These are phyloP conservation scores for Pascua guehoae DNA, from an alignment of 1,284 basidiomycete species.

Conservation along the genomic window DNA sequence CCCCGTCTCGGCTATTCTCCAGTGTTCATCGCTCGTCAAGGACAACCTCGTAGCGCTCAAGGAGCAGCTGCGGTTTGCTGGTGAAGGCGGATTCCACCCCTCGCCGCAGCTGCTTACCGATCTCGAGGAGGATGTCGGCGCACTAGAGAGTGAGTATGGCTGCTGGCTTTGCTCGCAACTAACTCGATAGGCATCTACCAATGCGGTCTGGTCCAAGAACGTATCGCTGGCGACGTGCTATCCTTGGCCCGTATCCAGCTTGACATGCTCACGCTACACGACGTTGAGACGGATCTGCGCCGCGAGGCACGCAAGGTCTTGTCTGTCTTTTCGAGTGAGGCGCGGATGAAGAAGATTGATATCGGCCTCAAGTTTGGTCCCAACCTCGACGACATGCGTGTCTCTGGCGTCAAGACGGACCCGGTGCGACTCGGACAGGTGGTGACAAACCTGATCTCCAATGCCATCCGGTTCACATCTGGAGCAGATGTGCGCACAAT, in stretches of 20 bases:
- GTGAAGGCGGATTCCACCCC: slow-evolving; percentile 7
- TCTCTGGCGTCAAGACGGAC: slow-evolving; percentile 26
- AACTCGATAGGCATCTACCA: slow-evolving; percentile 27
- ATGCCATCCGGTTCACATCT: slow-evolving; percentile 31
- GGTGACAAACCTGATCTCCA: slow-evolving; percentile 29
- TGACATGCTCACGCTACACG: slow-evolving; percentile 25
- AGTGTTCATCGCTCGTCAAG: slow-evolving; percentile 31
- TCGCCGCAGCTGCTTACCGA: slow-evolving; percentile 25
- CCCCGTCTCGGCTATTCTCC: slow-evolving; percentile 32
- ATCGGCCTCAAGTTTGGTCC: slow-evolving; percentile 19
- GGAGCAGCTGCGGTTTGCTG: slow-evolving; percentile 10
- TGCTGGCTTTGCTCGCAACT: neutral
- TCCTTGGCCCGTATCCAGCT: slow-evolving; percentile 50
- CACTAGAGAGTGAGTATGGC: slow-evolving; percentile 26
- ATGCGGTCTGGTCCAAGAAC: slow-evolving; percentile 50
- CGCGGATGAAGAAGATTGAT: slow-evolving; percentile 23
- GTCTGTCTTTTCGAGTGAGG: slow-evolving; percentile 23
- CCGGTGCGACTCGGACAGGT: slow-evolving; percentile 37
- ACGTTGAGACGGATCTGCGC: slow-evolving; percentile 34
- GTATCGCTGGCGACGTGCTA: slow-evolving; percentile 50
- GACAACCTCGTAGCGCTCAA: slow-evolving; percentile 29
- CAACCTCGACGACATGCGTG: slow-evolving; percentile 8
- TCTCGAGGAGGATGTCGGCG: slow-evolving; percentile 40
- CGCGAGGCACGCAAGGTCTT: slow-evolving; percentile 31
- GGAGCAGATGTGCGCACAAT: slow-evolving; percentile 20